Conservation (phyloP, 2,329 filamentous ascomycete genomes). For the Fusarium denticulatum region DNA sequence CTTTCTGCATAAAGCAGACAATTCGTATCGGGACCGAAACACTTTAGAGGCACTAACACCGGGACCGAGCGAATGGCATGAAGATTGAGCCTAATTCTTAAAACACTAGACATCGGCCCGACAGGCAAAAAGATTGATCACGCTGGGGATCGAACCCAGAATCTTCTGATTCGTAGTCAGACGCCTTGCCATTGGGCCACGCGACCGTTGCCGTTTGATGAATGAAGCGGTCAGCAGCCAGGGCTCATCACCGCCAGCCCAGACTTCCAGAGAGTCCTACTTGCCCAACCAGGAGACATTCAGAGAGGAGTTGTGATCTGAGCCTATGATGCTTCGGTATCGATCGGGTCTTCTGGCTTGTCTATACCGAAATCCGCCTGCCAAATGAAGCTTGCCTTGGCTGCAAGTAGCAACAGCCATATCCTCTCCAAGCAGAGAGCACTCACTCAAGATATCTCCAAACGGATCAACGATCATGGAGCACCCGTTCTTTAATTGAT, state of each 20-base stretch:
- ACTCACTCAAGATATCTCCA: not conserved
- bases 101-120: not conserved
- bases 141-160: slow-evolving; percentile 46
- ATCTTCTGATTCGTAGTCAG: slow-evolving; percentile 50
- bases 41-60: not conserved
- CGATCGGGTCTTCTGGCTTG: not conserved
- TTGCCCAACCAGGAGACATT: not conserved
- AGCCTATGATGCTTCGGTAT: not conserved
- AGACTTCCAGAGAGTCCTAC: not conserved
- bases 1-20: not conserved
- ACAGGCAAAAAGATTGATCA: slow-evolving; percentile 22
- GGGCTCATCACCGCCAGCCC: accelerated
- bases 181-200: slow-evolving; percentile 48
- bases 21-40: not conserved
- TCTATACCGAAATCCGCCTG: not conserved
- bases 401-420: not conserved
- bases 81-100: too few species aligned
- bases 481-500: not conserved
- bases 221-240: not conserved
- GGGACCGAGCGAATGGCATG: not conserved
- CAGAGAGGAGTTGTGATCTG: not conserved
- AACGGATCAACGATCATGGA: not conserved
- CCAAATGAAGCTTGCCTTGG: not conserved
- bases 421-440: not conserved
- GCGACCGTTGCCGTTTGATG: slow-evolving; percentile 7